Base-by-base conservation (phyloP, 495 filamentous ascomycete species). In the Tuber indicum region DNA sequence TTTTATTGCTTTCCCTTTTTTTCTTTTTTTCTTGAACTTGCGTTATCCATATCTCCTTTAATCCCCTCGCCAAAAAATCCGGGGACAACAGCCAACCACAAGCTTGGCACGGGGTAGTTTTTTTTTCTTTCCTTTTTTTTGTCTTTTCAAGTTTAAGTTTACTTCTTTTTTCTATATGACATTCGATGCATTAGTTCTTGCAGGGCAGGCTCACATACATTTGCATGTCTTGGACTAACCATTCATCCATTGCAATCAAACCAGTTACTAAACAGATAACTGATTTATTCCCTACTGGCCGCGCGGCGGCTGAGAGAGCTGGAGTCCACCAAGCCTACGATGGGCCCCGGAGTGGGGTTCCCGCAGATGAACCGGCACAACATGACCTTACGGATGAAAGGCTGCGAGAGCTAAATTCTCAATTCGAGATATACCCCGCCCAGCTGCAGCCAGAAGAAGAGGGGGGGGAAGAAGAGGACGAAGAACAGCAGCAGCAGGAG, bases 261-360 rank as follows among this genome's bases (percentile, higher is more conserved):
- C 71, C 36, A 85, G 79, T 82, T 62, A 74, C 81, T 26, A 70
- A 86, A 44, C 85, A 86, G 62, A 83, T 89, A 39, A 81, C 88
- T 0, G 84, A 85, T 8, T 76, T 88, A 16, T 89, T 89, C 73
- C 87, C 88, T 14, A 77, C 86, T 6, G 58, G 75, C n/a, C 81
- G 78, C 32, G 36, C 71, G 70, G 26, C 77, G 77, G 47, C 26
- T 77, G 45, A 75, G 21, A 32, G 43, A 47, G 74, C 49, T 52
- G 45, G 32, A 16, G 36, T 52, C 21, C 49, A 26, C 8, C 72
- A 77, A 73, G 52, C 17, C n/a, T 23, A 7, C 41, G 47, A 79
- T 17, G 76, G 79, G 14, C 58, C 58, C 58, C 58, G 26, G 26
- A 66, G 32, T 66, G 58, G 58, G 58, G 58, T 12, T 19, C 62